Evolutionary conservation across 768 basidiomycete genomes (phyloP).

Genomic region (Kondoa subrosea): DNA sequence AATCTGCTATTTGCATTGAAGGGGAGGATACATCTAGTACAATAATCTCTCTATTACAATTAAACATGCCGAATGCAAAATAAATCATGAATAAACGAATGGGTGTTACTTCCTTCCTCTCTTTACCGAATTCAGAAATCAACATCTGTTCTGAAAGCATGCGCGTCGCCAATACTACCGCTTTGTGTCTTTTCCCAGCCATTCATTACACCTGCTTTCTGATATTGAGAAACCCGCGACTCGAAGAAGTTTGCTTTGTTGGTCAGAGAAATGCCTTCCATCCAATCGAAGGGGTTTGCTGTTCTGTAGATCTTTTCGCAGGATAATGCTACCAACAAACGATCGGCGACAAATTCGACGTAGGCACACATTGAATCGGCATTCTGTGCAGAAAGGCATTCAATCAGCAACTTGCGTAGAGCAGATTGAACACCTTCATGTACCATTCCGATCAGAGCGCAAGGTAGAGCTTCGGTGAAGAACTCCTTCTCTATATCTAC

Average conservation of each 20-base stretch:
- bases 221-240: slow-evolving; percentile 61
- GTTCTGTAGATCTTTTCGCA: slow-evolving; percentile 60
- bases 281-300: slow-evolving; percentile 49
- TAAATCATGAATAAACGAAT: too few species aligned
- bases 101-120: neutral
- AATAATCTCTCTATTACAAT: too few species aligned
- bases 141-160: neutral
- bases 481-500: slow-evolving; percentile 38
- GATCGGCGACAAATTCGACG: slow-evolving; percentile 81
- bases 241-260: slow-evolving; percentile 94
- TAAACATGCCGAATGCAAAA: too few species aligned
- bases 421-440: slow-evolving; percentile 58
- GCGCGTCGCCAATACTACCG: neutral
- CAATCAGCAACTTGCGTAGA: slow-evolving; percentile 23
- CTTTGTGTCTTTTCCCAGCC: neutral
- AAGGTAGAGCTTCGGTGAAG: slow-evolving; percentile 49
- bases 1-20: neutral
- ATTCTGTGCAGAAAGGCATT: neutral
- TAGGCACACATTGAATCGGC: slow-evolving; percentile 32
- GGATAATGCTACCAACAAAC: slow-evolving; percentile 64
- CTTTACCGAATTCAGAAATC: neutral
- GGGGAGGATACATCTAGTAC: neutral
- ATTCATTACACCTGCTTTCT: neutral
- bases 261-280: slow-evolving; percentile 41
- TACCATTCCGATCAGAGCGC: slow-evolving; percentile 82